Conservation (phyloP, 2,329 filamentous ascomycete genomes). For the Neophaeococcomyces mojaviensis region DNA sequence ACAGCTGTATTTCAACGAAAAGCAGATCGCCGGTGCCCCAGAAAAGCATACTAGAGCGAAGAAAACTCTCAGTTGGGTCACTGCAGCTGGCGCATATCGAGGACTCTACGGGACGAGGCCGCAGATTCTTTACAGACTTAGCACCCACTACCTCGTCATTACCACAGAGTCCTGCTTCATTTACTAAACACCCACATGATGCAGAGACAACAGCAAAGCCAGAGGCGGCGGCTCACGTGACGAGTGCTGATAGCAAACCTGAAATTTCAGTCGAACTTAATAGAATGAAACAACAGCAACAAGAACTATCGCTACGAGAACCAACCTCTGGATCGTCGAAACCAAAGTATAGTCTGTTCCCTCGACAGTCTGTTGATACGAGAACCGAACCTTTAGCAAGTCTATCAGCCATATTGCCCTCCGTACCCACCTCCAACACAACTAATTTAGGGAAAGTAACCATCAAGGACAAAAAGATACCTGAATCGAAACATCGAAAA, state of each 20-base stretch:
- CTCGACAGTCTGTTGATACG: constrained; percentile 8
- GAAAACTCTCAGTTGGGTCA: not conserved
- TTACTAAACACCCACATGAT: constrained; percentile 2
- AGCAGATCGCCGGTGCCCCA: not conserved
- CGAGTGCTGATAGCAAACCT: too few relatives aligned
- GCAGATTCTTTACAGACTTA: not conserved
- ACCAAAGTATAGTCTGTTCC: constrained; percentile 18
- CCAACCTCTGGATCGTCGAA: constrained; percentile 5
- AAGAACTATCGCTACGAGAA: not conserved
- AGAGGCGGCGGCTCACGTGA: constrained; percentile 7
- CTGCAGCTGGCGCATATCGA: not conserved
- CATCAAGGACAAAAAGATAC: too few relatives aligned
- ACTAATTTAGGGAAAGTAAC: not conserved
- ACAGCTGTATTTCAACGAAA: not conserved
- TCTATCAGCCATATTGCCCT: constrained; percentile 3
- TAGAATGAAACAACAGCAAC: constrained; percentile 1
- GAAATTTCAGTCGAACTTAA: too few relatives aligned
- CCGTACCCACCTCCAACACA: not conserved
- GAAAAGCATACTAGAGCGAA: constrained; percentile 1
- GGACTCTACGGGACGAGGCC: not conserved
- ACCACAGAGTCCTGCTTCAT: not conserved
- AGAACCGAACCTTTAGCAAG: not conserved
- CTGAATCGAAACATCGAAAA: constrained; percentile 3
- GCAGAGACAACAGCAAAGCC: constrained; percentile 11
- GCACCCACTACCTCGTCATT: constrained; percentile 6